A percentile compares a stretch with the other conserved stretches of the same genome.
These are phyloP conservation scores for Plectosphaerella plurivora DNA, from an alignment of 2,329 filamentous ascomycete genomes.

Conservation along the genomic window DNA sequence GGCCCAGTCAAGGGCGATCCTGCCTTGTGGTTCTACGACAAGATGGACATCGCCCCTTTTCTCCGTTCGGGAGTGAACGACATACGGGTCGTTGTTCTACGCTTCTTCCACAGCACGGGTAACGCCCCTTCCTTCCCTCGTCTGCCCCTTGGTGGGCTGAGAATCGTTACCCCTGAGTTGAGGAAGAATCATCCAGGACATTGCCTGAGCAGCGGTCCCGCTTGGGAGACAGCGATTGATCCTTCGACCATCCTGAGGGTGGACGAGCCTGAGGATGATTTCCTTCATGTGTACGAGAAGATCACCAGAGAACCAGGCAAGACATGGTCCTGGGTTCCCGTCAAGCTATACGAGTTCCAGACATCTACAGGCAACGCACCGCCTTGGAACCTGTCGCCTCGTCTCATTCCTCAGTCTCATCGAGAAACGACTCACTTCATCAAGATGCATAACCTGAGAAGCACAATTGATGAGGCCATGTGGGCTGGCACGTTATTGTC, in stretches of 20 bases:
- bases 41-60: constrained; percentile 14
- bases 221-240: constrained; percentile 9
- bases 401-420: constrained; percentile 10
- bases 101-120: constrained; percentile 10
- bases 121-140: constrained; percentile 12
- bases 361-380: background rate
- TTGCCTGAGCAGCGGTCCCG: no score
- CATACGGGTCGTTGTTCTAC: constrained; percentile 11
- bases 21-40: constrained; percentile 18
- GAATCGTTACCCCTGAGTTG: background rate
- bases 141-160: constrained; percentile 7
- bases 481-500: background rate
- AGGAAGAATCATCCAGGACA: no score
- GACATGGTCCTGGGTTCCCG: background rate
- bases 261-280: constrained; percentile 11
- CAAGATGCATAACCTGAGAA: background rate
- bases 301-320: background rate
- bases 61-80: constrained; percentile 11
- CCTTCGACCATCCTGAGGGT: constrained; percentile 2
- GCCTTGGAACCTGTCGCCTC: background rate
- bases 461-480: constrained; percentile 6
- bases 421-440: background rate
- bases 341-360: constrained; percentile 15
- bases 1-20: constrained; percentile 17
- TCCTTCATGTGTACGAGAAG: constrained; percentile 12